A percentile compares a stretch with the other conserved stretches of the same genome.
phyloP scores from a whole-genome alignment of 106 monocot species.

The Amphibolis antarctica region DNA sequence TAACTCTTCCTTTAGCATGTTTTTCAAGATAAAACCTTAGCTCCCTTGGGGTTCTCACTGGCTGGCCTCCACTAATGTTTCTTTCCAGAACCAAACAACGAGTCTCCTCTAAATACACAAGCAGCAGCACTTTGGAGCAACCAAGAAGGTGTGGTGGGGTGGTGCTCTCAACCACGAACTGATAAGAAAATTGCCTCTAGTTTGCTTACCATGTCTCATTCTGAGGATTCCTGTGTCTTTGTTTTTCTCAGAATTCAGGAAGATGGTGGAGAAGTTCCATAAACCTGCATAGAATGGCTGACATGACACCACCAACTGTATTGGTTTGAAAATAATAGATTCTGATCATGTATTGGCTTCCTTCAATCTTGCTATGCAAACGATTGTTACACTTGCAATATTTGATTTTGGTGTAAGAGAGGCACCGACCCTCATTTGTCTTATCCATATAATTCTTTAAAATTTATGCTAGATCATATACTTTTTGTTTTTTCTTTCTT shows the following conservation, averaged over 20 bases:
- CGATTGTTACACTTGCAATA: too few species aligned
- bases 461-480: too few species aligned
- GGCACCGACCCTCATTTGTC: too few species aligned
- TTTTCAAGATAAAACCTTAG: not conserved
- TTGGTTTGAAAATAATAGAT: too few species aligned
- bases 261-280: slow-evolving; percentile 90
- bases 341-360: too few species aligned
- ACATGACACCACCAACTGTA: too few species aligned
- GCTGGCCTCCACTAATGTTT: not conserved
- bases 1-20: too few species aligned
- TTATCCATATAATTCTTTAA: too few species aligned
- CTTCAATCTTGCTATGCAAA: too few species aligned
- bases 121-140: slow-evolving; percentile 83
- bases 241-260: slow-evolving; percentile 80
- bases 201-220: not conserved
- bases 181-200: not conserved
- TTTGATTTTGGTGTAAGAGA: too few species aligned
- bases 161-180: not conserved
- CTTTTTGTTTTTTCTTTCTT: too few species aligned
- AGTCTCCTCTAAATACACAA: slow-evolving; percentile 89
- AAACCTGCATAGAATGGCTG: slow-evolving; percentile 18
- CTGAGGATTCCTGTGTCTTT: not conserved
- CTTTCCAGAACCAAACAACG: slow-evolving; percentile 84
- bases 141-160: slow-evolving; percentile 50
- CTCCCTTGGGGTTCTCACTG: not conserved